Percentiles rank a stretch among this genome's conserved stretches.
Evolutionary conservation across 495 filamentous ascomycete species (phyloP).

Genomic region (Penicillium roqueforti): DNA sequence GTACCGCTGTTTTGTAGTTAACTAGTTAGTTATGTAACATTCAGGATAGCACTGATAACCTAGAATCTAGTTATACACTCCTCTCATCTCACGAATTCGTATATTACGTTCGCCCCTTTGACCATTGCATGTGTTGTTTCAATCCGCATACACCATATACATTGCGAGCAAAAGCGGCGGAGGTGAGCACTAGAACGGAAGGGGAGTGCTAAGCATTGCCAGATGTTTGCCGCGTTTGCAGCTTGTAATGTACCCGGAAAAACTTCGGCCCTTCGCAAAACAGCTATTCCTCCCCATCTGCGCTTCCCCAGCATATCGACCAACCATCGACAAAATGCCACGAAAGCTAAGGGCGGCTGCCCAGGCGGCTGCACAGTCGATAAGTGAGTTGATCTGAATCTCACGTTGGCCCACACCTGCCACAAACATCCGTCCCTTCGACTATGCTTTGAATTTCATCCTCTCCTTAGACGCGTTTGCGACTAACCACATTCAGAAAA

Average conservation of each 20-base stretch:
- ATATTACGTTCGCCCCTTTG: no score
- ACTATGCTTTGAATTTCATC: background rate
- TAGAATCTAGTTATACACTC: no score
- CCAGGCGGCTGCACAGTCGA: conserved; percentile 46
- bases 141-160: no score
- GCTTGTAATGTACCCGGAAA: background rate
- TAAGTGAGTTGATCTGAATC: conserved; percentile 32
- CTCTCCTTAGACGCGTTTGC: conserved; percentile 17
- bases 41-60: no score
- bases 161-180: no score
- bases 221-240: background rate
- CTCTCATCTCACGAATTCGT: no score
- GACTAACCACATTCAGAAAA: conserved; percentile 36
- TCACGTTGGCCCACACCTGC: background rate
- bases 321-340: conserved; percentile 36
- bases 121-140: no score
- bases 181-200: no score
- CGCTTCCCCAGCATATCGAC: conserved; percentile 11
- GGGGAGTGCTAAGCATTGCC: no score
- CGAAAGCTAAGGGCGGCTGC: conserved; percentile 47
- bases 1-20: no score
- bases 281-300: conserved; percentile 14
- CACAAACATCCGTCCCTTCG: background rate
- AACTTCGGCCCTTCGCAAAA: conserved; percentile 16
- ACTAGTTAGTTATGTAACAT: no score